Percentiles rank a stretch among this genome's conserved stretches.
Conservation (phyloP, 441 rosid species). For the Erodium chrysanthum region DNA sequence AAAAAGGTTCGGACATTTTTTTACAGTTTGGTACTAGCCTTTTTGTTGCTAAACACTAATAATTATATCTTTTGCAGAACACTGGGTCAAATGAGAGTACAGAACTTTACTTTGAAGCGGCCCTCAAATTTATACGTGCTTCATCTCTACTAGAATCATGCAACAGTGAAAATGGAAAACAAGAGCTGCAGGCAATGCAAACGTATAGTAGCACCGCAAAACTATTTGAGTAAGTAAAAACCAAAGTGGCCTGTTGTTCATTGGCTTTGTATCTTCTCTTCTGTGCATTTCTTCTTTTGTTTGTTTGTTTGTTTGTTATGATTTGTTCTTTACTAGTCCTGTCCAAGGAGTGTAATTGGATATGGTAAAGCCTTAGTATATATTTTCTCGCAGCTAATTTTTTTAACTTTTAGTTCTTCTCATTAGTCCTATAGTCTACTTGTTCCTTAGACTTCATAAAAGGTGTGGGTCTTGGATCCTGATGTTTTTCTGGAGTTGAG, state of each 20-base stretch:
- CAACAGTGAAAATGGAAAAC: constrained; percentile 52
- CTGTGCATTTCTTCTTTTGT: not conserved
- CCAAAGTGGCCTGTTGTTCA: not conserved
- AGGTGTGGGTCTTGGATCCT: not conserved
- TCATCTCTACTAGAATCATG: constrained; percentile 69
- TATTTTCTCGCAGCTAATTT: not conserved
- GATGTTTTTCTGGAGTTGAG: not conserved
- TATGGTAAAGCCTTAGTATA: not conserved
- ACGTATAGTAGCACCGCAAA: constrained; percentile 78
- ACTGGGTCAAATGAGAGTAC: constrained; percentile 51
- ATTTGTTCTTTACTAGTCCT: not conserved
- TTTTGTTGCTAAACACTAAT: constrained; percentile 18
- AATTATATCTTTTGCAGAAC: constrained; percentile 33
- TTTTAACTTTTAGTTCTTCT: not conserved
- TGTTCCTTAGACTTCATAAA: not conserved
- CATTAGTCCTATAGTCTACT: not conserved
- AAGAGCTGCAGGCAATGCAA: constrained; percentile 56
- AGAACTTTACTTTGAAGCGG: constrained; percentile 80
- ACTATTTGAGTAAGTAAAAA: constrained; percentile 81
- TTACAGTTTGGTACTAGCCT: constrained; percentile 3
- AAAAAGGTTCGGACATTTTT: constrained; percentile 45
- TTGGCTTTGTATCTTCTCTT: not conserved
- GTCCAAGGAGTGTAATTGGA: not conserved
- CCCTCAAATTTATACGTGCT: constrained; percentile 83
- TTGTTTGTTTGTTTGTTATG: constrained; percentile 4